Evolutionary conservation across 108 stramenopile species (phyloP).

Genomic region (Asterionellopsis glacialis): DNA sequence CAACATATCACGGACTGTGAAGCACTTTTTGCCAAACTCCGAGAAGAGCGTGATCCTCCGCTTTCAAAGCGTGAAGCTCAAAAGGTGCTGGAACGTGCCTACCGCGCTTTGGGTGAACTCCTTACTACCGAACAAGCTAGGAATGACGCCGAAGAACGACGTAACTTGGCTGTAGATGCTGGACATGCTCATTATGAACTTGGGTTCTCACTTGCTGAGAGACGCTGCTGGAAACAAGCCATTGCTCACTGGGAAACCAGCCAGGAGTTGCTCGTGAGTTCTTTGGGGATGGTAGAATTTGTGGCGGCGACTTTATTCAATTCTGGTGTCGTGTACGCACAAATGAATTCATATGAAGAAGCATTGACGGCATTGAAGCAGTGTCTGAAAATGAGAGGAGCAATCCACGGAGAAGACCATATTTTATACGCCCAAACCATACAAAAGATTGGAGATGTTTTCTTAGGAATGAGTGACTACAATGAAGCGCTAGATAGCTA

Average conservation of each 20-base stretch:
- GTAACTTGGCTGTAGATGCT: constrained; percentile 42
- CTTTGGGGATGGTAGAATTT: constrained; percentile 50
- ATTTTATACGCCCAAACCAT: constrained; percentile 7
- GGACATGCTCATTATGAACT: constrained; percentile 67
- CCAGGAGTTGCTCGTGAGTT: constrained; percentile 42
- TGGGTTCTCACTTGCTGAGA: constrained; percentile 64
- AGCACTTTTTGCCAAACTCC: constrained; percentile 32
- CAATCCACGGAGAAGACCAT: constrained; percentile 6
- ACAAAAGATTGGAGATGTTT: constrained; percentile 7
- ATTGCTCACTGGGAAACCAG: constrained; percentile 65
- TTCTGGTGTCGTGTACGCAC: constrained; percentile 42
- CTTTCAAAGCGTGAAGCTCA: not conserved
- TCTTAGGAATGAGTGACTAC: constrained; percentile 9
- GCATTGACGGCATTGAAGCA: constrained; percentile 5
- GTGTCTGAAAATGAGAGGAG: constrained; percentile 2
- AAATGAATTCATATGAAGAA: constrained; percentile 2
- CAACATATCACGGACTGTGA: constrained; percentile 66
- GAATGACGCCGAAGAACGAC: constrained; percentile 25
- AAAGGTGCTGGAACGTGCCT: constrained; percentile 36
- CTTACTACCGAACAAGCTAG: constrained; percentile 32
- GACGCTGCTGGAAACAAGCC: constrained; percentile 64
- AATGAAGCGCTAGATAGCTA: constrained; percentile 5
- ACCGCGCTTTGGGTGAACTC: constrained; percentile 31
- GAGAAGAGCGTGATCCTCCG: constrained; percentile 24
- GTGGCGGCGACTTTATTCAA: constrained; percentile 64